A percentile compares a stretch with the other conserved stretches of the same genome.
phyloP scores from a whole-genome alignment of 139 green algal genomes.

The Chlamydomonas sp. region DNA sequence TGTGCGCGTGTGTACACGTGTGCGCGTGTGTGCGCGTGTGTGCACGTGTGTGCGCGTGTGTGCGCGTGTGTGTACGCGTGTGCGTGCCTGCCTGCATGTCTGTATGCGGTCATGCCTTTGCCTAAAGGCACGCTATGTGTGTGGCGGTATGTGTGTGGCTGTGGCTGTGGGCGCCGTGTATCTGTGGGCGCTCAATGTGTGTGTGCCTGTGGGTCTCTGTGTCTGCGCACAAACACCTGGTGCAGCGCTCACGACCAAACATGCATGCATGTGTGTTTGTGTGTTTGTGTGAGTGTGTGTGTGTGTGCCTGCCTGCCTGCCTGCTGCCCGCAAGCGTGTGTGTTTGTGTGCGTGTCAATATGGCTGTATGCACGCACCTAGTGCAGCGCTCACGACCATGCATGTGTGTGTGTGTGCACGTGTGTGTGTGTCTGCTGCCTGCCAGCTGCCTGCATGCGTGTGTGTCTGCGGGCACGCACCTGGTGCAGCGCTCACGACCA shows the following conservation, averaged over 20 bases:
- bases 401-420: no score
- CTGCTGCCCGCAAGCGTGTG: no score
- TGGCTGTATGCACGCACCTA: no score
- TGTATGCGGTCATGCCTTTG: not conserved
- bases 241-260: not conserved
- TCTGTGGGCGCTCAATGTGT: not conserved
- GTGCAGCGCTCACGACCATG: no score
- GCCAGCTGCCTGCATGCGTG: no score
- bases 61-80: not conserved
- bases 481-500: no score
- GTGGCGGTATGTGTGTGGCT: no score
- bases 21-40: not conserved
- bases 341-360: not conserved
- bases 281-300: not conserved
- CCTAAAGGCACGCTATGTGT: no score
- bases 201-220: not conserved
- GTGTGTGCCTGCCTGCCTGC: no score
- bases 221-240: not conserved
- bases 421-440: no score
- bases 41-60: no score
- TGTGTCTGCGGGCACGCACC: no score
- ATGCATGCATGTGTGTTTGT: not conserved
- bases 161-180: not conserved
- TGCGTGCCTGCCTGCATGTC: not conserved
- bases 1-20: slow-evolving; percentile 1